Percentiles rank a stretch among this genome's conserved stretches.
Conservation (phyloP, 2,329 filamentous ascomycete species). For the Botryotinia calthae region DNA sequence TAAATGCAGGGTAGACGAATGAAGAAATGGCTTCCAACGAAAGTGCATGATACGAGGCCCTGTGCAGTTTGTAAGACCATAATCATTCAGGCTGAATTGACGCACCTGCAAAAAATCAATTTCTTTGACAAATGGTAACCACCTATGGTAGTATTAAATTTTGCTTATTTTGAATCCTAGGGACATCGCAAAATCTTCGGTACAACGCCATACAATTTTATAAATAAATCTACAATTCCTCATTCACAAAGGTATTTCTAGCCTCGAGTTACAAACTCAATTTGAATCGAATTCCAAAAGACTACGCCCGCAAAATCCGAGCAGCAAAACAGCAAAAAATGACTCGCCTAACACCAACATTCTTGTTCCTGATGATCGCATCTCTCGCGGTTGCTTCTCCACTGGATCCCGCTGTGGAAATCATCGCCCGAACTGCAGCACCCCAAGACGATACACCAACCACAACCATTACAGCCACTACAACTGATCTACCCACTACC, state of each 20-base stretch:
- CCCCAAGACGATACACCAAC: not conserved
- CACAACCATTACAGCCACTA: not conserved
- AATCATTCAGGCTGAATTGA: not conserved
- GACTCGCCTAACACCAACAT: not conserved
- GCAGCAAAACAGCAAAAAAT: not conserved
- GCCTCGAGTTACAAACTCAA: no score
- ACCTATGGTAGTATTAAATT: not conserved
- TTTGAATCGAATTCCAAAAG: not conserved
- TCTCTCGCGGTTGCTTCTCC: conserved; percentile 2
- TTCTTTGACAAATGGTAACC: conserved; percentile 4
- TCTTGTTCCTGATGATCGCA: not conserved
- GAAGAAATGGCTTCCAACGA: conserved; percentile 24
- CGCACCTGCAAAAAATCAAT: not conserved
- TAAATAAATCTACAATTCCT: not conserved
- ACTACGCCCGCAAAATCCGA: not conserved
- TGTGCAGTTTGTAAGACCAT: not conserved
- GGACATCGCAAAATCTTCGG: no score
- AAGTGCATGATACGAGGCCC: conserved; percentile 9
- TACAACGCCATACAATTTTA: not conserved
- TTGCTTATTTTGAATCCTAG: not conserved
- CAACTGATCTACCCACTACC: not conserved
- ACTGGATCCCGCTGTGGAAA: not conserved
- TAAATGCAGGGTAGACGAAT: not conserved
- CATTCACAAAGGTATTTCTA: not conserved
- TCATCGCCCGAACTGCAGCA: not conserved